Evolutionary conservation across 139 green algal species (phyloP).

Genomic region (Prasinococcaceae sp.): DNA sequence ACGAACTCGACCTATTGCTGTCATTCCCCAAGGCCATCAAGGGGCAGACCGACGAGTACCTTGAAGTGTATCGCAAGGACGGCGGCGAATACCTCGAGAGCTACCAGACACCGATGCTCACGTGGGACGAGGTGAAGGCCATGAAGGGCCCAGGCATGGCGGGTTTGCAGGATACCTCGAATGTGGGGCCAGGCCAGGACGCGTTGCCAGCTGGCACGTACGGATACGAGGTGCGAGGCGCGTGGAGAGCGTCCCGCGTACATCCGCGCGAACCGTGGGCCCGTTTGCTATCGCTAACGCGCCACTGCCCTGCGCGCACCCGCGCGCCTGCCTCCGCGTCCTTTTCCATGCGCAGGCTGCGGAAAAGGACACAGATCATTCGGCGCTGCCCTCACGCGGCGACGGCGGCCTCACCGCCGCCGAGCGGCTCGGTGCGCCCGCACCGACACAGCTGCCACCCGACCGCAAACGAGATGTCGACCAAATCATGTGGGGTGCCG

Average conservation of each 20-base stretch:
- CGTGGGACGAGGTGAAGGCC: conserved; percentile 40
- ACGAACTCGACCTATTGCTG: conserved; percentile 58
- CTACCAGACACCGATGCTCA: conserved; percentile 23
- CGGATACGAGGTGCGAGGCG: background rate
- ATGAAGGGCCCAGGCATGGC: conserved; percentile 10
- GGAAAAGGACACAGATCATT: conserved; percentile 19
- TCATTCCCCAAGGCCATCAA: conserved; percentile 32
- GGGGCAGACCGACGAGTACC: conserved; percentile 18
- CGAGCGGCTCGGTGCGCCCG: conserved; percentile 7
- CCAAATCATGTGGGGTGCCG: no score
- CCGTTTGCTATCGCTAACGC: no score
- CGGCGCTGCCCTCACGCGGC: conserved; percentile 13
- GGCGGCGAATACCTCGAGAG: conserved; percentile 26
- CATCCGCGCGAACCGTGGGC: no score
- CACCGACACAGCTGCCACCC: background rate
- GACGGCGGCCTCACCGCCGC: conserved; percentile 15
- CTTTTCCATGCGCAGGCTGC: no score
- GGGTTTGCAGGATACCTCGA: conserved; percentile 6
- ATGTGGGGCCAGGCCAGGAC: background rate
- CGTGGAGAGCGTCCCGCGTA: no score
- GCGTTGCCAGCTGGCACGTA: background rate
- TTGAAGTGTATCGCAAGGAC: conserved; percentile 5
- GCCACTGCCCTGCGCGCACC: no score
- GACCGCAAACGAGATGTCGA: conserved; percentile 3
- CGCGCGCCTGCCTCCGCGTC: no score